A percentile compares a stretch with the other conserved stretches of the same genome.
Conservation (phyloP, 2,329 filamentous ascomycete genomes). For the Diplodia corticola region DNA sequence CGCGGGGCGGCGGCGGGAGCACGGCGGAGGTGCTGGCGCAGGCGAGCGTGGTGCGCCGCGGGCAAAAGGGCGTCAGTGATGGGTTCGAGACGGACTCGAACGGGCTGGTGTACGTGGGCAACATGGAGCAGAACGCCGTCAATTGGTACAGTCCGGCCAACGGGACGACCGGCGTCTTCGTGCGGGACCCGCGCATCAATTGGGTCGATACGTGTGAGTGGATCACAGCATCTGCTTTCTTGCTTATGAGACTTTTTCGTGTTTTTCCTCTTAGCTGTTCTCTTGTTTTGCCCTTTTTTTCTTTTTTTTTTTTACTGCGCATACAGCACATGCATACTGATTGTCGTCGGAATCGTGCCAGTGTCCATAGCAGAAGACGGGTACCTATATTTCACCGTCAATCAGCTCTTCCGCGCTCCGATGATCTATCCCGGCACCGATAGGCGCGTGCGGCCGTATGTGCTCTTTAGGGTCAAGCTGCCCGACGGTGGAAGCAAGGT, state of each 20-base stretch:
- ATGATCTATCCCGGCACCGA: slow-evolving; percentile 46
- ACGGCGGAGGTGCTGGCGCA: slow-evolving; percentile 51
- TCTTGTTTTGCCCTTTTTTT: no score
- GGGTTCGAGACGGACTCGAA: slow-evolving; percentile 56
- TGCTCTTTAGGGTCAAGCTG: slow-evolving; percentile 44
- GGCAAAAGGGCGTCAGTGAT: slow-evolving; percentile 54
- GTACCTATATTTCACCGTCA: slow-evolving; percentile 56
- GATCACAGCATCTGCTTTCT: slow-evolving; percentile 17
- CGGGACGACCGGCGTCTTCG: slow-evolving; percentile 45
- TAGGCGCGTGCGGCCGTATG: slow-evolving; percentile 45
- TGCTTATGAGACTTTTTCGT: background rate
- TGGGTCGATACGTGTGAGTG: slow-evolving; percentile 52
- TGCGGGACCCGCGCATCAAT: slow-evolving; percentile 50
- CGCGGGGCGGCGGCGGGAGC: slow-evolving; percentile 34
- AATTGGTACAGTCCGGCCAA: slow-evolving; percentile 49
- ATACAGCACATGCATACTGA: background rate
- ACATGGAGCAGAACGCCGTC: slow-evolving; percentile 52
- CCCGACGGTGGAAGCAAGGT: slow-evolving; percentile 47
- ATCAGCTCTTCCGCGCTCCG: slow-evolving; percentile 47
- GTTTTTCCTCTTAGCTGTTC: no score
- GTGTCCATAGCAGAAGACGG: slow-evolving; percentile 47
- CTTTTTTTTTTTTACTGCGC: no score
- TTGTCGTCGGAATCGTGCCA: slow-evolving; percentile 8
- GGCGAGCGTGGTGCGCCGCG: slow-evolving; percentile 44
- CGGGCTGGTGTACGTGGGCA: slow-evolving; percentile 51